Percentiles rank a stretch among this genome's conserved stretches.
These are phyloP conservation scores for Rutidosis leptorrhynchoides DNA, from an alignment of 129 eudicot species.

Conservation along the genomic window DNA sequence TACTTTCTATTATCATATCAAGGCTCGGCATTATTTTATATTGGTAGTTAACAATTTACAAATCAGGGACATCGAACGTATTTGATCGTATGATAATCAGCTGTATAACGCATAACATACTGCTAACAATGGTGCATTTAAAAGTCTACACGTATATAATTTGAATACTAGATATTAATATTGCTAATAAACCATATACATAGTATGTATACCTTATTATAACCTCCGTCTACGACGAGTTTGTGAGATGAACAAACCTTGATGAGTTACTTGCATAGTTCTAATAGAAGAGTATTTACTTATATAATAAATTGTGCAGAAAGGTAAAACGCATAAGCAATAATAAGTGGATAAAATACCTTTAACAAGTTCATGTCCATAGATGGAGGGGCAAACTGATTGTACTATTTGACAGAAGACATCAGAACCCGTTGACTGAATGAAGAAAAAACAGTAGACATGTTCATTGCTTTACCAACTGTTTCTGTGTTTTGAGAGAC, in stretches of 20 bases:
- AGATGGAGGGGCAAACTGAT: slow-evolving; percentile 93
- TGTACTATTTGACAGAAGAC: slow-evolving; percentile 82
- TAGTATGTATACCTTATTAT: not conserved
- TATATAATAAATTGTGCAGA: not conserved
- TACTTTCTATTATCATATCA: no score
- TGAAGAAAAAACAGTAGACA: slow-evolving; percentile 69
- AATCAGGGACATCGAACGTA: no score
- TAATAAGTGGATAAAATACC: slow-evolving; percentile 31
- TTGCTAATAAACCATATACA: not conserved
- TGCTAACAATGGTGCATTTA: no score
- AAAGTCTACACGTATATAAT: no score
- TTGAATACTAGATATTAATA: no score
- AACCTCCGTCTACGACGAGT: not conserved
- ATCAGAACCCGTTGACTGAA: slow-evolving; percentile 79
- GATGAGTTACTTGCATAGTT: not conserved
- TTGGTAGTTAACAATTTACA: no score
- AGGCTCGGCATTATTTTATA: no score
- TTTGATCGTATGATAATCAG: no score
- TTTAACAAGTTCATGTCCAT: slow-evolving; percentile 98
- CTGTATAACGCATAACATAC: no score
- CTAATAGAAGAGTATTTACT: not conserved
- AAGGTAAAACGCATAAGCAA: not conserved
- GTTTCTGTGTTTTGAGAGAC: slow-evolving; percentile 34
- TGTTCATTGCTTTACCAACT: slow-evolving; percentile 50
- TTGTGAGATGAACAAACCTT: slow-evolving; percentile 3